phyloP scores from a whole-genome alignment of 495 filamentous ascomycete genomes.

The Lichina pygmaea region DNA sequence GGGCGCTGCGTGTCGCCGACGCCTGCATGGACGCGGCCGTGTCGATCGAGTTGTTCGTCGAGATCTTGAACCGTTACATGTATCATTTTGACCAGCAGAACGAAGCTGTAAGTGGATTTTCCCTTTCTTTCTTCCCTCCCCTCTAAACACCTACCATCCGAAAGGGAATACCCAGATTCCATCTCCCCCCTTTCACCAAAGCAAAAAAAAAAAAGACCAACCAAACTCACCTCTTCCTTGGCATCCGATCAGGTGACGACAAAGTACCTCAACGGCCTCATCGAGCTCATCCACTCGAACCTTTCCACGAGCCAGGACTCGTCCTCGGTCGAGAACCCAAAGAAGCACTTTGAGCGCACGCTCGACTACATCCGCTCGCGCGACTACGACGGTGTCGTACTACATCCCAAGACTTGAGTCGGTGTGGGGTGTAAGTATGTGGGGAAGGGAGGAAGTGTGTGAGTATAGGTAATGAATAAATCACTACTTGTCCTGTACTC shows the following conservation, averaged over 20 bases:
- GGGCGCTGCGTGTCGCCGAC: conserved; percentile 84
- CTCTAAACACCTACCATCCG: too few species aligned
- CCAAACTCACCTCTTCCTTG: background rate
- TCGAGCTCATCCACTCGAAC: conserved; percentile 94
- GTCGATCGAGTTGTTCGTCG: conserved; percentile 89
- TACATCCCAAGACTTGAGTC: too few species aligned
- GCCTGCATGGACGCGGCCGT: conserved; percentile 99
- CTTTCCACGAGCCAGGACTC: conserved; percentile 55
- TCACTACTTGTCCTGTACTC: too few species aligned
- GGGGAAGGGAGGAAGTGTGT: too few species aligned
- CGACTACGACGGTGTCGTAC: conserved; percentile 73
- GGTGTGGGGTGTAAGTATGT: too few species aligned
- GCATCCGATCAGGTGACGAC: conserved; percentile 43
- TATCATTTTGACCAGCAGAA: conserved; percentile 99
- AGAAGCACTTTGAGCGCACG: conserved; percentile 78
- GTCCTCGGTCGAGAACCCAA: conserved; percentile 54
- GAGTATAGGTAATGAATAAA: too few species aligned
- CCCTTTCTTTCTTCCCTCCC: background rate
- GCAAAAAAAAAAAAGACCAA: too few species aligned
- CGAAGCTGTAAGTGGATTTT: conserved; percentile 41
- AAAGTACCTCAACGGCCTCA: conserved; percentile 93
- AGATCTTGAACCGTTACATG: conserved; percentile 92
- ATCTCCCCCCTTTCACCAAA: too few species aligned
- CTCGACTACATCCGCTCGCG: conserved; percentile 75
- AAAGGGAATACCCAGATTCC: too few species aligned